Evolutionary conservation across 441 rosid genomes (phyloP).

Genomic region (Pelargonium cotyledonis): DNA sequence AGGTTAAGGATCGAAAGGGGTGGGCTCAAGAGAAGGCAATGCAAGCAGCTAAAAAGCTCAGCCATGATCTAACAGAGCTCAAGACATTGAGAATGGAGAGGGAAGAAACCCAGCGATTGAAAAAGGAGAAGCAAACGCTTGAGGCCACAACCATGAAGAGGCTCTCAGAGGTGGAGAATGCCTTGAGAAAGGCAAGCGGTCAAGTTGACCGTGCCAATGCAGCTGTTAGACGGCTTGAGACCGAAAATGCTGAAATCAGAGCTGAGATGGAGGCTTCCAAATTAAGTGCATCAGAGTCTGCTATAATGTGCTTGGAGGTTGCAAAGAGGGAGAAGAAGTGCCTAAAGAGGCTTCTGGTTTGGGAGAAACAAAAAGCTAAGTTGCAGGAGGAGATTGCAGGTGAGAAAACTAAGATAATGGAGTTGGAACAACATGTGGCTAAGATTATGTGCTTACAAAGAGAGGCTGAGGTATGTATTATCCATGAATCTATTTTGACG

Average conservation of each 20-base stretch:
- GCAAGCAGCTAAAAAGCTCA: slow-evolving; percentile 91
- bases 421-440: slow-evolving; percentile 49
- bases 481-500: neutral
- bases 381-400: slow-evolving; percentile 63
- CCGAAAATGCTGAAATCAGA: slow-evolving; percentile 79
- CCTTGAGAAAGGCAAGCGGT: slow-evolving; percentile 70
- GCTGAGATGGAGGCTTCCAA: slow-evolving; percentile 93
- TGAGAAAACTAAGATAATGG: slow-evolving; percentile 68
- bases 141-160: slow-evolving; percentile 75
- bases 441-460: slow-evolving; percentile 45
- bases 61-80: slow-evolving; percentile 75
- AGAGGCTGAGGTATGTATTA: slow-evolving; percentile 62
- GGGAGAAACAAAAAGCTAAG: slow-evolving; percentile 84
- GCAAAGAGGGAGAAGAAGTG: slow-evolving; percentile 79
- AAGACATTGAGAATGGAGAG: slow-evolving; percentile 71
- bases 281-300: slow-evolving; percentile 83
- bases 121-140: slow-evolving; percentile 72
- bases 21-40: slow-evolving; percentile 97
- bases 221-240: slow-evolving; percentile 66
- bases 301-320: slow-evolving; percentile 57
- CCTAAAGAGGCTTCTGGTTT: slow-evolving; percentile 66
- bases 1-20: slow-evolving; percentile 73
- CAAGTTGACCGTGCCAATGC: slow-evolving; percentile 74
- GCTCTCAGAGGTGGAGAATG: slow-evolving; percentile 75
- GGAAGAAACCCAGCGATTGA: slow-evolving; percentile 70